These are phyloP conservation scores for Cladosporium sp. DNA, from an alignment of 2,329 filamentous ascomycete species.

Conservation along the genomic window DNA sequence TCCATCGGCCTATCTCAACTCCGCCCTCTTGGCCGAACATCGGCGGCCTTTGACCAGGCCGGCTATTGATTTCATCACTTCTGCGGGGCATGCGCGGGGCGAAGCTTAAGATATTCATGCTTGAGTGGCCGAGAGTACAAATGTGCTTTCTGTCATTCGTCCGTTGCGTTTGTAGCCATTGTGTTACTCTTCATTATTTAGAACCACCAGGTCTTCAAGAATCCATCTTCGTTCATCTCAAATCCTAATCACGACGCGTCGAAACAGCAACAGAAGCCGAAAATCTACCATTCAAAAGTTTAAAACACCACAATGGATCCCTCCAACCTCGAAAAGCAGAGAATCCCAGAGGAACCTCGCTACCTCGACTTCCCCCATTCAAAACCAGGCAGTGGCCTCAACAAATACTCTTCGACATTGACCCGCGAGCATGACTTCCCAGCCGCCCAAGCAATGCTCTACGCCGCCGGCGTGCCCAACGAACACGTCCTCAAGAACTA, in stretches of 20 bases:
- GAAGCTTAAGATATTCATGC: constrained; percentile 14
- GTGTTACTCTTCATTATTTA: neutral
- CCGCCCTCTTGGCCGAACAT: constrained; percentile 12
- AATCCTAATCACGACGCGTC: neutral
- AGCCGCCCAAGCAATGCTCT: constrained; percentile 93
- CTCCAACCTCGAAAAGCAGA: constrained; percentile 40
- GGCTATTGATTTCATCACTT: constrained; percentile 16
- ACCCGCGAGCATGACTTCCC: constrained; percentile 88
- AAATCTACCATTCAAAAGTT: neutral
- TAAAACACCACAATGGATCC: constrained; percentile 38
- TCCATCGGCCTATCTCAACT: neutral
- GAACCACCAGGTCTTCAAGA: neutral
- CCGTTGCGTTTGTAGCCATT: constrained; percentile 5
- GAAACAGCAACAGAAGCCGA: neutral
- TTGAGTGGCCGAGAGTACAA: constrained; percentile 15
- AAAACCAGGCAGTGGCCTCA: constrained; percentile 64
- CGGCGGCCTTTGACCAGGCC: constrained; percentile 16
- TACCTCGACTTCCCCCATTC: constrained; percentile 62
- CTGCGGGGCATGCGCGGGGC: constrained; percentile 13
- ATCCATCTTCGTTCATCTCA: neutral
- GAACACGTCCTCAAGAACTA: constrained; percentile 83
- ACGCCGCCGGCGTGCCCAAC: constrained; percentile 85
- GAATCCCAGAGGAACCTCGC: constrained; percentile 47
- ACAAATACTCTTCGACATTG: constrained; percentile 81
- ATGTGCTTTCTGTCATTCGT: constrained; percentile 19